phyloP scores from a whole-genome alignment of 495 filamentous ascomycete species.

The Trichocladium antarcticum region DNA sequence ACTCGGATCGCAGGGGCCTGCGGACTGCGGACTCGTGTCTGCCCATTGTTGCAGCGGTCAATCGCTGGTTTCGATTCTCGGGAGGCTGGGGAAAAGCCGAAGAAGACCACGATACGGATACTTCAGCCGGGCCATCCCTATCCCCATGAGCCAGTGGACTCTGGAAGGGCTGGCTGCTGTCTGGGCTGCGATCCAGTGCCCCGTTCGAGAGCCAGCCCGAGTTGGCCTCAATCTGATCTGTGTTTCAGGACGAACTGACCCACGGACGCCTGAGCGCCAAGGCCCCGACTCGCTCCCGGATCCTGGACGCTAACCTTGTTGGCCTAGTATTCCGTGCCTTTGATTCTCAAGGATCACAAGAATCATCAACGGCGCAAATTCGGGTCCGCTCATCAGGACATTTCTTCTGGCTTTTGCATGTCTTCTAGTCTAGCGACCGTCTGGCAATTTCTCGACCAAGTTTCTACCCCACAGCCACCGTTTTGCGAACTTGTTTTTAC shows the following conservation, averaged over 20 bases:
- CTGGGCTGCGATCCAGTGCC: slow-evolving; percentile 5
- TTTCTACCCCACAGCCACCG: slow-evolving; percentile 5
- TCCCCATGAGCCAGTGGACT: background rate
- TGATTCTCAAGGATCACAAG: background rate
- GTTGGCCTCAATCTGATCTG: slow-evolving; percentile 14
- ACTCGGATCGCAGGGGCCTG: background rate
- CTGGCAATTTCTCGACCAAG: background rate
- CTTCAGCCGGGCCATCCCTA: too few species aligned
- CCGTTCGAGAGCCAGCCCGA: slow-evolving; percentile 8
- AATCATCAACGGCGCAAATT: background rate
- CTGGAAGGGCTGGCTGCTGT: too few species aligned
- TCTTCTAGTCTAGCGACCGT: too few species aligned
- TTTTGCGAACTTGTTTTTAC: background rate
- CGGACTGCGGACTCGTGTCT: background rate
- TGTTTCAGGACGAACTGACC: slow-evolving; percentile 24
- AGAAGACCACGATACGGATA: too few species aligned
- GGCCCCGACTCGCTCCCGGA: background rate
- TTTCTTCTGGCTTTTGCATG: too few species aligned
- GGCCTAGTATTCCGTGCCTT: background rate
- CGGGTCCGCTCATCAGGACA: background rate
- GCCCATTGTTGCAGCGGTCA: background rate
- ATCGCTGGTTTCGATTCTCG: background rate
- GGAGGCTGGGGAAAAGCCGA: background rate
- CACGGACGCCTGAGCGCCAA: slow-evolving; percentile 2
- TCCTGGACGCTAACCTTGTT: background rate